Percentiles rank a stretch among this genome's conserved stretches.
Evolutionary conservation across 352 stramenopile species (phyloP).

Genomic region (Globisporangium radiosum): DNA sequence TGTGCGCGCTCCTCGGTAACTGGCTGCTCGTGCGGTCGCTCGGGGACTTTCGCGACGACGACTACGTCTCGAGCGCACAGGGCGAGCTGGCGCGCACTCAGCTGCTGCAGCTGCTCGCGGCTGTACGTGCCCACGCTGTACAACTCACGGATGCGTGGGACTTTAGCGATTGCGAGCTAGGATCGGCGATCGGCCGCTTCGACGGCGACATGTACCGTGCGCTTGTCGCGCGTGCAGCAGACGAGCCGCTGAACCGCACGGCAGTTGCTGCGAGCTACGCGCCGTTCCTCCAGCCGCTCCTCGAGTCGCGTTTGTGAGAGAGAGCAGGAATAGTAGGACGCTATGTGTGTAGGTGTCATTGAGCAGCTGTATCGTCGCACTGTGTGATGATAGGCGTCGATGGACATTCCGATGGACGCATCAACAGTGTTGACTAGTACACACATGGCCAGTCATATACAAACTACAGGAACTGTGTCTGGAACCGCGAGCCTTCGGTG

Average conservation of each 20-base stretch:
- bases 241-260: conserved; percentile 58
- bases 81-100: conserved; percentile 16
- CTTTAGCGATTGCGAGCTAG: conserved; percentile 52
- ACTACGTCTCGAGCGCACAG: conserved; percentile 30
- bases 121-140: conserved; percentile 31
- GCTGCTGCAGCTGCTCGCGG: conserved; percentile 20
- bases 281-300: conserved; percentile 36
- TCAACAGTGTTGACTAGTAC: no score
- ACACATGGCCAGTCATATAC: no score
- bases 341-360: background rate
- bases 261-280: conserved; percentile 52
- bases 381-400: no score
- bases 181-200: conserved; percentile 67
- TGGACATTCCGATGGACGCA: no score
- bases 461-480: no score
- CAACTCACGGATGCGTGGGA: conserved; percentile 32
- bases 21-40: conserved; percentile 26
- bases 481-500: no score
- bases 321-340: background rate
- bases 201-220: conserved; percentile 69
- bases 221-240: conserved; percentile 31
- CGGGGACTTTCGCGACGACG: conserved; percentile 37
- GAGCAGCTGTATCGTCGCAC: no score
- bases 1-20: conserved; percentile 22
- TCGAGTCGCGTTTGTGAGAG: conserved; percentile 24